These are phyloP conservation scores for Pisolithus orientalis DNA, from an alignment of 768 basidiomycete genomes.

Conservation along the genomic window DNA sequence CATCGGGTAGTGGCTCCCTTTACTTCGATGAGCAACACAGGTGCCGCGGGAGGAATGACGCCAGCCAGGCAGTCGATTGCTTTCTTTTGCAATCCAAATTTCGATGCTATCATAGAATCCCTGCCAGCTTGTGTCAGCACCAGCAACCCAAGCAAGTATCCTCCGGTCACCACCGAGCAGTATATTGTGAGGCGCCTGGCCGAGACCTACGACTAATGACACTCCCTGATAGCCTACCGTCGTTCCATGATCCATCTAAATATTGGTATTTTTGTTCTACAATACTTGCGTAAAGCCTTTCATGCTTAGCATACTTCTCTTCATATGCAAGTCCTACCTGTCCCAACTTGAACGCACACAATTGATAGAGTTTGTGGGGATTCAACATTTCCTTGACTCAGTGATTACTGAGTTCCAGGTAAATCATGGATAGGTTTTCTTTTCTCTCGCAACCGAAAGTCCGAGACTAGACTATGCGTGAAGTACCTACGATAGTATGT, in stretches of 20 bases:
- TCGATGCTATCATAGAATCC: conserved; percentile 58
- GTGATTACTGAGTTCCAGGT: too few relatives aligned
- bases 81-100: conserved; percentile 85
- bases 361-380: too few relatives aligned
- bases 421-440: background rate
- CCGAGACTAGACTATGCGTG: too few relatives aligned
- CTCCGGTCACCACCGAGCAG: conserved; percentile 63
- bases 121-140: conserved; percentile 50
- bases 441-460: background rate
- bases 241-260: too few relatives aligned
- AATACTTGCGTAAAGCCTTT: too few relatives aligned
- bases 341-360: too few relatives aligned
- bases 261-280: too few relatives aligned
- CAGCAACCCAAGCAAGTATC: conserved; percentile 56
- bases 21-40: conserved; percentile 35
- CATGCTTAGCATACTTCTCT: too few relatives aligned
- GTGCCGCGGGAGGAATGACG: conserved; percentile 40
- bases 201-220: conserved; percentile 44
- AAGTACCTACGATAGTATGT: conserved; percentile 10
- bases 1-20: conserved; percentile 79
- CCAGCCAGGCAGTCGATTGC: conserved; percentile 74
- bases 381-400: too few relatives aligned
- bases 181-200: conserved; percentile 72
- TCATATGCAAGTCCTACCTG: too few relatives aligned
- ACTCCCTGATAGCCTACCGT: background rate